Conservation (phyloP, 106 monocot genomes). For the Cymbidium sinense region DNA sequence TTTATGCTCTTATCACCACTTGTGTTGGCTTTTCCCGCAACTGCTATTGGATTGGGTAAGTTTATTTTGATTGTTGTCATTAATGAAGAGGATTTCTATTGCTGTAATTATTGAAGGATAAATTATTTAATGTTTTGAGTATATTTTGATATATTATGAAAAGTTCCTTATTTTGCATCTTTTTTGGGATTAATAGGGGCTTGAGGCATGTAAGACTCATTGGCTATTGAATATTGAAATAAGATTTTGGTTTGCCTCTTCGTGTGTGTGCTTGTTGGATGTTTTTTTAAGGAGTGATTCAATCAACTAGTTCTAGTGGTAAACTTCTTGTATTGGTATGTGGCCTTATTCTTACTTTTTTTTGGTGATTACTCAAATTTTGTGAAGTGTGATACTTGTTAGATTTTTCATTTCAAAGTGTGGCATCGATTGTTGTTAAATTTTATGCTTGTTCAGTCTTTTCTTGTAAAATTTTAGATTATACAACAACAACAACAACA, state of each 20-base stretch:
- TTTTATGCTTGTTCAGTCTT: background rate
- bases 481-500: too few species aligned
- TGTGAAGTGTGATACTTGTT: background rate
- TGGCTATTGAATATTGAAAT: background rate
- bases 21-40: background rate
- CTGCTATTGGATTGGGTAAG: background rate
- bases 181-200: background rate
- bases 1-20: background rate
- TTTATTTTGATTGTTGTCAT: background rate
- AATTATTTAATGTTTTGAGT: background rate
- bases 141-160: background rate
- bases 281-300: background rate
- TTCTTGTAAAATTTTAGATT: too few species aligned
- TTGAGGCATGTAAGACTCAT: background rate
- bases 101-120: background rate
- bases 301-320: background rate
- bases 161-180: background rate
- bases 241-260: background rate
- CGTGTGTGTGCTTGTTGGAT: background rate
- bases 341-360: background rate
- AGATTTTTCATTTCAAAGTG: background rate
- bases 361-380: background rate
- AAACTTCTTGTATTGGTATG: background rate
- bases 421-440: background rate
- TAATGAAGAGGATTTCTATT: background rate